Base-by-base conservation (phyloP, 257 asterid genomes). In the Osmanthus fragrans region DNA sequence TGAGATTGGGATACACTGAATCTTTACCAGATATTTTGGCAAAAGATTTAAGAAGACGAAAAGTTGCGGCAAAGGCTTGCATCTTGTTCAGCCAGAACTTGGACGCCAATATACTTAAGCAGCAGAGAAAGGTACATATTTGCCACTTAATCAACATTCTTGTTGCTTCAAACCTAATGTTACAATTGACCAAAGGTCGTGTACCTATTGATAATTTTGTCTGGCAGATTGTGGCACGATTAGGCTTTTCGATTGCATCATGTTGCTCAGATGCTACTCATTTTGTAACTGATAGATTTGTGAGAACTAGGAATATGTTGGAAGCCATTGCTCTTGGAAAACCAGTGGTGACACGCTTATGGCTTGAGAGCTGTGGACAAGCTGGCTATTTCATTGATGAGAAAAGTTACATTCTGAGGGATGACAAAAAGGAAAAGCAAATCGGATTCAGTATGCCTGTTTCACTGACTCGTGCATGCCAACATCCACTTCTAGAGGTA, bases 301-400 rank as follows among this genome's bases (percentile, higher is more conserved):
- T 83, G 71, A 88, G 98, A 78, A 93, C 96, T 58, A 90, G 58
- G 88, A 93, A 93, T 82, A 87, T 93, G 97, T 77, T 93, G 87
- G 96, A 90, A 86, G 89, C 96, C 83, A 90, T 90, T 80, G 94
- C 94, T 60, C 82, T 79, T 70, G 97, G 98, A 39, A 91, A 83
- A 84, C 94, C 86, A 69, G 92, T 93, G 80, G 93, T 91, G 77
- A 91, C 96, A 42, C 91, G 85, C 85, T 87, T 82, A 73, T 91
- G 98, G 98, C 94, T 93, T 60, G 89, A 91, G 89, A 85, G 88
- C 88, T 93, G 98, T 77, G 85, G 87, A 10, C 96, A 84, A 83
- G 91, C 90, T 71, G 89, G 86, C 56, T 89, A 76, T 82, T 80
- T 64, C 51, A 83, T 93, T 76, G 87, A 89, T 72, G 97, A 90